Conservation (phyloP, 2,329 filamentous ascomycete species). For the Gremmenia infestans region DNA sequence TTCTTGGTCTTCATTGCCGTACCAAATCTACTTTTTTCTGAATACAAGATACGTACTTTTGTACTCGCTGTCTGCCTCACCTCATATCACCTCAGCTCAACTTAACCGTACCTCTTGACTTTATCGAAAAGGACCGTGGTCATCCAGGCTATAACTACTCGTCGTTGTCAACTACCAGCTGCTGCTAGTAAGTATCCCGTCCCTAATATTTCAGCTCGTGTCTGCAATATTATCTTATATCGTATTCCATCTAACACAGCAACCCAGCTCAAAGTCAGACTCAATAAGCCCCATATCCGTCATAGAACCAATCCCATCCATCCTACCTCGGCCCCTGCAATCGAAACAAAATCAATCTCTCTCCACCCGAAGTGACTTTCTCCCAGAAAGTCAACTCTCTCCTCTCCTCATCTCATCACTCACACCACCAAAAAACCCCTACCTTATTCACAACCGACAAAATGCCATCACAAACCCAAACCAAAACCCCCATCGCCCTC, state of each 20-base stretch:
- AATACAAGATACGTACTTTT: not conserved
- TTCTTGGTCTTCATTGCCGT: not conserved
- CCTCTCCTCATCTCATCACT: too few relatives aligned
- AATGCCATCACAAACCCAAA: conserved; percentile 29
- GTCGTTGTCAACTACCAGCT: not conserved
- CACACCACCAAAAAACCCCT: too few relatives aligned
- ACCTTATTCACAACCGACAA: conserved; percentile 5
- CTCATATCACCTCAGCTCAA: not conserved
- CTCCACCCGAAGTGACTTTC: not conserved
- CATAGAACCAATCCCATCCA: not conserved
- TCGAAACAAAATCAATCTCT: not conserved
- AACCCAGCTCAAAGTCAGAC: not conserved
- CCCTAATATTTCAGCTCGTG: conserved; percentile 7
- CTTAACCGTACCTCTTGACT: not conserved
- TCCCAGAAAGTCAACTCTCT: too few relatives aligned
- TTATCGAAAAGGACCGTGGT: not conserved
- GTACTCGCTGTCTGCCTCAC: not conserved
- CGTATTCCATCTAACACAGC: not conserved
- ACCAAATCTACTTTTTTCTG: not conserved
- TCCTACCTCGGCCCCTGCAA: not conserved
- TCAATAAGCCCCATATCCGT: not conserved
- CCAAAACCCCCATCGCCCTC: conserved; percentile 17
- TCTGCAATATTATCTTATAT: not conserved
- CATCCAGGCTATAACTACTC: not conserved
- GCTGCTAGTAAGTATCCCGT: not conserved